These are phyloP conservation scores for Phragmites australis DNA, from an alignment of 176 grass and related monocot genomes.

Conservation along the genomic window DNA sequence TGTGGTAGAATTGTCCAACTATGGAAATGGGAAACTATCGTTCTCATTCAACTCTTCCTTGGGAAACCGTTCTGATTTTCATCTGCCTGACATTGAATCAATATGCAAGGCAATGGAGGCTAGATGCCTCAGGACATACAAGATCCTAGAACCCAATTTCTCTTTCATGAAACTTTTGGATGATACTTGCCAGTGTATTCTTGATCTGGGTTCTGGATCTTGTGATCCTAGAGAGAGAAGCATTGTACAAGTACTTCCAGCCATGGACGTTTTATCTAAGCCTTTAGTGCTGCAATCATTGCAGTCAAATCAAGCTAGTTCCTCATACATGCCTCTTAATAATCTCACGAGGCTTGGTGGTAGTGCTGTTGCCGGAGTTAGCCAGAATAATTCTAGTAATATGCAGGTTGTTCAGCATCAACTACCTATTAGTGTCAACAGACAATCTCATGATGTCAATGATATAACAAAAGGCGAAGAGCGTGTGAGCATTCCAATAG, in stretches of 20 bases:
- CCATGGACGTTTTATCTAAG: slow-evolving; percentile 27
- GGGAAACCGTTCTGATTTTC: slow-evolving; percentile 53
- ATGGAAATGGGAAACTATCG: slow-evolving; percentile 57
- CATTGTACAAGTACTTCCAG: slow-evolving; percentile 41
- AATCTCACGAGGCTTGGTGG: slow-evolving; percentile 23
- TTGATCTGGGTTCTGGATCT: slow-evolving; percentile 57
- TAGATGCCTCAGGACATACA: slow-evolving; percentile 63
- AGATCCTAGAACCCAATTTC: slow-evolving; percentile 59
- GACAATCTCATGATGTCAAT: slow-evolving; percentile 56
- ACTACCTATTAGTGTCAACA: slow-evolving; percentile 1
- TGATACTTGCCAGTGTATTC: slow-evolving; percentile 64
- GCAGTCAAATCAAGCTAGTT: slow-evolving; percentile 22
- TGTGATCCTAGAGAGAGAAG: slow-evolving; percentile 37
- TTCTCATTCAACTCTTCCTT: slow-evolving; percentile 51
- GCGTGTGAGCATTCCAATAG: slow-evolving; percentile 58
- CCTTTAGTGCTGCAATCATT: slow-evolving; percentile 26
- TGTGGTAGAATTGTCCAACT: slow-evolving; percentile 56
- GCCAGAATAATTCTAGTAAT: slow-evolving; percentile 36
- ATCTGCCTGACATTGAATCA: slow-evolving; percentile 50
- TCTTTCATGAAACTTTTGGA: slow-evolving; percentile 71
- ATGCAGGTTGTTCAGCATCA: slow-evolving; percentile 38
- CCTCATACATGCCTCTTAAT: slow-evolving; percentile 21
- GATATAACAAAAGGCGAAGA: slow-evolving; percentile 92
- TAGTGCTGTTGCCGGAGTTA: slow-evolving; percentile 12
- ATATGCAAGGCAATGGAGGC: slow-evolving; percentile 66